These are phyloP conservation scores for Panaeolus papilionaceus DNA, from an alignment of 768 basidiomycete species.

Conservation along the genomic window DNA sequence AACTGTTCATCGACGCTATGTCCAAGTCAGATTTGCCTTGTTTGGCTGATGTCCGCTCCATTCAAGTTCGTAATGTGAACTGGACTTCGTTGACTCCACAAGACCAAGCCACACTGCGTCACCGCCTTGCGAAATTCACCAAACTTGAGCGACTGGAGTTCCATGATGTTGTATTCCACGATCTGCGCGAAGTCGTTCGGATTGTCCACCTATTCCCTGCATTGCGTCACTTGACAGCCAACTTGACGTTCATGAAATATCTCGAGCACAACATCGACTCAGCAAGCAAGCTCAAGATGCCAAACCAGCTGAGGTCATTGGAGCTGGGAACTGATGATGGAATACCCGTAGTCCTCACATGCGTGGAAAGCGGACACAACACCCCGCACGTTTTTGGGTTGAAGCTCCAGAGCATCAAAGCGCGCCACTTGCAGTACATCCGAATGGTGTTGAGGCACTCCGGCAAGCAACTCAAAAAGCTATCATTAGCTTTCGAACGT, in stretches of 20 bases:
- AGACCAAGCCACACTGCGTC: slow-evolving; percentile 27
- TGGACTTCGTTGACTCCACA: slow-evolving; percentile 33
- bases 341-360: slow-evolving; percentile 31
- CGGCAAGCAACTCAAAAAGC: slow-evolving; percentile 25
- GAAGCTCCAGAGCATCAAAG: slow-evolving; percentile 27
- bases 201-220: slow-evolving; percentile 30
- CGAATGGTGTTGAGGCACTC: slow-evolving; percentile 20
- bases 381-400: slow-evolving; percentile 19
- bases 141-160: slow-evolving; percentile 32
- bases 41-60: slow-evolving; percentile 27
- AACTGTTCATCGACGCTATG: slow-evolving; percentile 27
- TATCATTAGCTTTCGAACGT: slow-evolving; percentile 26
- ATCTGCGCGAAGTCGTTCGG: slow-evolving; percentile 35
- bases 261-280: slow-evolving; percentile 31
- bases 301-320: slow-evolving; percentile 27
- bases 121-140: slow-evolving; percentile 28
- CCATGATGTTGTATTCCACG: slow-evolving; percentile 36
- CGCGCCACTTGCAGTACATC: slow-evolving; percentile 26
- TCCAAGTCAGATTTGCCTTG: slow-evolving; percentile 25
- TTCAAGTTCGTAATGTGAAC: slow-evolving; percentile 34
- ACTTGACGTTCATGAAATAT: slow-evolving; percentile 36
- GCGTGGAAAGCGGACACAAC: slow-evolving; percentile 19
- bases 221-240: slow-evolving; percentile 31
- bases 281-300: slow-evolving; percentile 21
- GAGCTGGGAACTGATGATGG: slow-evolving; percentile 35